Base-by-base conservation (phyloP, 331 rosid genomes). In the Malus hybrid region DNA sequence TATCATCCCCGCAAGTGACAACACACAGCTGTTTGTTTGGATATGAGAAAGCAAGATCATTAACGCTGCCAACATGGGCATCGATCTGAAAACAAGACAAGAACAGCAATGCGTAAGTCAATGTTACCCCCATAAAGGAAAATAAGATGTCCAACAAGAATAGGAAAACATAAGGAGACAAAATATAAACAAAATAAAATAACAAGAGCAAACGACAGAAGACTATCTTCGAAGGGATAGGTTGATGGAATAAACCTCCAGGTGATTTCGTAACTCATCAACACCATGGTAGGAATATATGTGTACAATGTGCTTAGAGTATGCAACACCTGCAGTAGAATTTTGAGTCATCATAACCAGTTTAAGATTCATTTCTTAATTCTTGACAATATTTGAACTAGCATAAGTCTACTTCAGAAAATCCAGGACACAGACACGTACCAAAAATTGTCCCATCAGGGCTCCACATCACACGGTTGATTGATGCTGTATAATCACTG, bases 1-100 rank as follows among this genome's bases (percentile, higher is more conserved):
- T 88, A 83, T 95, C 99, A 71, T 92, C 99, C 73, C 99, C 99
- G 77, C 99, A 95, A 46, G 97, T 92, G 71, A 95, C 93, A 74
- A 95, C 82, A 76, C 92, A 90, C 10, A 89, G 97, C 74, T 92
- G 97, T 77, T 89, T 95, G 94, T 92, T 92, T 74, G 99, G 99
- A 78, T 90, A 90, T 71, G 99, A 86, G 87, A 95, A 95, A 27
- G 99, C 97, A 72, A 95, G 93, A 85, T 95, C 99, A 82, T 92
- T 92, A 76, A 95, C 99, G 83, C 93, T 92, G 73, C 97, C 99
- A 81, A 75, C 76, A 83, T 95, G 99, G 60, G 99, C 99, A 55
- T 95, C 99, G 36, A 95, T 95, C 99, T 95, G 94, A 73, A 83
- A 56, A 77, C 82, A 74, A 77, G 39, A 24, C 61, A 67, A 52